Percentiles rank a stretch among this genome's conserved stretches.
These are phyloP conservation scores for Neofusicoccum parvum DNA, from an alignment of 2,329 filamentous ascomycete species.

Conservation along the genomic window DNA sequence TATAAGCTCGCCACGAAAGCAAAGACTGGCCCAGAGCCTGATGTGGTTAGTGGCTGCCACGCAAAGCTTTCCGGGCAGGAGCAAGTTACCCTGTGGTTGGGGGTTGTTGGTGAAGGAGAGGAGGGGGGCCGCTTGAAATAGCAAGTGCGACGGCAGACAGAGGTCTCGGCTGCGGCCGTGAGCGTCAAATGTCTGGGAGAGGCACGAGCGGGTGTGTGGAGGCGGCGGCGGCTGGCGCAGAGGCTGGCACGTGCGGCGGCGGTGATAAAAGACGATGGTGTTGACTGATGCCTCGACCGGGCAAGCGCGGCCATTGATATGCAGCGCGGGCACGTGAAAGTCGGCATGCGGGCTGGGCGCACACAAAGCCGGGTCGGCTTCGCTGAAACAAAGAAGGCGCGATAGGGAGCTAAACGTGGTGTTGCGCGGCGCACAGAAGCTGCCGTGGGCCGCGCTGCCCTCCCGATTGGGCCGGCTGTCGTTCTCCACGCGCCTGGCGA, in stretches of 20 bases:
- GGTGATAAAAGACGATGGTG: neutral
- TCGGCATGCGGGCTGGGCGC: neutral
- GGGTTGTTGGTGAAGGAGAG: too few relatives aligned
- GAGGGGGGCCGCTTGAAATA: too few relatives aligned
- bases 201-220: neutral
- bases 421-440: neutral
- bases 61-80: too few relatives aligned
- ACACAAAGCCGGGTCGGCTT: neutral
- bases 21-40: too few relatives aligned
- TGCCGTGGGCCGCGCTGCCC: too few relatives aligned
- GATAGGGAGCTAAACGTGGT: neutral
- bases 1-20: too few relatives aligned
- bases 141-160: neutral
- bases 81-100: too few relatives aligned
- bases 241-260: neutral
- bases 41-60: too few relatives aligned
- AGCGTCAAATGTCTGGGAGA: neutral
- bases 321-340: neutral
- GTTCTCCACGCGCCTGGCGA: neutral
- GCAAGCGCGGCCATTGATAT: neutral
- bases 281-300: neutral
- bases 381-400: neutral
- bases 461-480: constrained; percentile 5
- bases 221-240: neutral
- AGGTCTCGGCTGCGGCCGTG: neutral